These are phyloP conservation scores for Grifola frondosa DNA, from an alignment of 1,284 basidiomycete species.

Conservation along the genomic window DNA sequence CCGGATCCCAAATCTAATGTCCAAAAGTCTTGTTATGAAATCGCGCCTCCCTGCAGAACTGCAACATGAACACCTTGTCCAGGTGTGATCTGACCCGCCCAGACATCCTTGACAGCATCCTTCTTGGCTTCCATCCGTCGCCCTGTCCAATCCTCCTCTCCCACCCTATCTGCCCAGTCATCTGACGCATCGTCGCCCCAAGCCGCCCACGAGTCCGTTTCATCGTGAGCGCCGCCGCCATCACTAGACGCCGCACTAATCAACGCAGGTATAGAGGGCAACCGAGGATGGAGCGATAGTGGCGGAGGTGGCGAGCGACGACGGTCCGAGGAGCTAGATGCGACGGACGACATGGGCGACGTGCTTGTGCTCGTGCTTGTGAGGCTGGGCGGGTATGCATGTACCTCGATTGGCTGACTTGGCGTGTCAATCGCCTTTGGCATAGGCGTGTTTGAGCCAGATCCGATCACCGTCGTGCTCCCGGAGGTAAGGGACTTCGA, in stretches of 20 bases:
- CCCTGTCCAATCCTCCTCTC: slow-evolving; percentile 50
- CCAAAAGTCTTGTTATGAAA: too few species aligned
- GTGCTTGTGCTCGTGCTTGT: slow-evolving; percentile 41
- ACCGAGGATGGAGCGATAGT: slow-evolving; percentile 27
- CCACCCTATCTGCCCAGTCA: slow-evolving; percentile 53
- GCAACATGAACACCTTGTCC: too few species aligned
- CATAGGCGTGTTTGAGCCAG: slow-evolving; percentile 34
- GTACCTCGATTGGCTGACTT: slow-evolving; percentile 31
- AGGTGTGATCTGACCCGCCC: slow-evolving; percentile 24
- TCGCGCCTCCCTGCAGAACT: too few species aligned
- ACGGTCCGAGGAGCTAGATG: slow-evolving; percentile 29
- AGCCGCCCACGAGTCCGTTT: slow-evolving; percentile 46
- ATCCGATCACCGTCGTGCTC: slow-evolving; percentile 24
- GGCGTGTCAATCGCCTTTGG: slow-evolving; percentile 29
- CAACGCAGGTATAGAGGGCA: slow-evolving; percentile 19
- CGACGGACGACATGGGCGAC: slow-evolving; percentile 31
- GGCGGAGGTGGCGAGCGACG: slow-evolving; percentile 43
- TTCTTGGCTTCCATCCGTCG: slow-evolving; percentile 40
- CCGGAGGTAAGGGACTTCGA: slow-evolving; percentile 32
- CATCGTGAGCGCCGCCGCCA: slow-evolving; percentile 14
- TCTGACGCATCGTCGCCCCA: slow-evolving; percentile 51
- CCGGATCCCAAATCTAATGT: too few species aligned
- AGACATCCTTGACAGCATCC: slow-evolving; percentile 25
- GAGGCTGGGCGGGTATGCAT: slow-evolving; percentile 63
- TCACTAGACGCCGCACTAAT: slow-evolving; percentile 13